A percentile compares a stretch with the other conserved stretches of the same genome.
phyloP scores from a whole-genome alignment of 345 rosid species.

The Melastoma malabathricum region DNA sequence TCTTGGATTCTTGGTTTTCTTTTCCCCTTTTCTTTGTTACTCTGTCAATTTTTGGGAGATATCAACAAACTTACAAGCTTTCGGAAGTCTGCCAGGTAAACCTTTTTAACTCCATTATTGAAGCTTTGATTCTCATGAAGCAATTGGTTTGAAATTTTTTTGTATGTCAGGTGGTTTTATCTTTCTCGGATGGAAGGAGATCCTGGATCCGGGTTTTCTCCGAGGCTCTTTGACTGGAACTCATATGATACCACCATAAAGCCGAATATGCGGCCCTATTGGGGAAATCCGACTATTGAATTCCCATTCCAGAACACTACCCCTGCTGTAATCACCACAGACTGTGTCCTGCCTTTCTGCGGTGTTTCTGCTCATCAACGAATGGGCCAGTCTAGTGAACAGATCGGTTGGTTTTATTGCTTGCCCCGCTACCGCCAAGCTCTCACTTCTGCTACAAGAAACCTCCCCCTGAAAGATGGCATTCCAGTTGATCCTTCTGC shows the following conservation, averaged over 20 bases:
- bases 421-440: slow-evolving; percentile 29
- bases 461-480: slow-evolving; percentile 16
- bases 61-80: slow-evolving; percentile 2
- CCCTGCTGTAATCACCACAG: slow-evolving; percentile 13
- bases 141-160: background rate
- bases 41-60: slow-evolving; percentile 2
- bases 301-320: slow-evolving; percentile 12
- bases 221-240: slow-evolving; percentile 28
- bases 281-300: slow-evolving; percentile 10
- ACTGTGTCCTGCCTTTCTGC: slow-evolving; percentile 16
- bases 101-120: background rate
- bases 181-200: slow-evolving; percentile 45
- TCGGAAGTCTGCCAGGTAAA: background rate
- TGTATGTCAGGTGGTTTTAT: slow-evolving; percentile 29
- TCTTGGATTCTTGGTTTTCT: slow-evolving; percentile 20
- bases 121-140: no score
- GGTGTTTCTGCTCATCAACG: slow-evolving; percentile 10
- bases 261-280: slow-evolving; percentile 7
- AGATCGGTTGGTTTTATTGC: slow-evolving; percentile 34
- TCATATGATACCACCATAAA: slow-evolving; percentile 13
- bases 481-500: slow-evolving; percentile 8
- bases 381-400: slow-evolving; percentile 19
- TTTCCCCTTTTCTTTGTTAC: slow-evolving; percentile 20
- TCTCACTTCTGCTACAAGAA: slow-evolving; percentile 13
- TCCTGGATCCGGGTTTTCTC: slow-evolving; percentile 30